Base-by-base conservation (phyloP, 345 rosid species). In the Xanthoceras sorbifolium region DNA sequence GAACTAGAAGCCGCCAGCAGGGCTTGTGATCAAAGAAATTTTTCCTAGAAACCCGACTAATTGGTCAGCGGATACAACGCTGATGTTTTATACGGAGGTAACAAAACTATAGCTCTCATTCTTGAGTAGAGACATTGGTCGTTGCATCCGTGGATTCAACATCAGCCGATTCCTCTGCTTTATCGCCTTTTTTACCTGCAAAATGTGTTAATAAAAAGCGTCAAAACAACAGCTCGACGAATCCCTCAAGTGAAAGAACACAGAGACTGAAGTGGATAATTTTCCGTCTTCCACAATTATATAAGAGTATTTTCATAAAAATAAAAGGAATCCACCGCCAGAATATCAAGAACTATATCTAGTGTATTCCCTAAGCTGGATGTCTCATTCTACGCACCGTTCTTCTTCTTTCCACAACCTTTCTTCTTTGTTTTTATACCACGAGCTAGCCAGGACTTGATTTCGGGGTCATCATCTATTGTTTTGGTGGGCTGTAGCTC, bases 381-480 rank as follows among this genome's bases (percentile, higher is more conserved):
- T 36, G 4, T 36, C 40, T 3, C 40, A 9, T 46, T 46, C 3
- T 1, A 46, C 14, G 71, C 78, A 90, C 98, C 98, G 88, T 97
- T 94, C 91, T 97, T 97, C 89, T 91, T 96, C 89, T 91, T 94
- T 73, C 97, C 98, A 69, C 97, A 82, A 97, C 97, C 97, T 50
- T 89, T 90, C 88, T 94, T 97, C 90, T 97, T 97, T 64, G 94
- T 89, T 77, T 92, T 97, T 55, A 86, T 87, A 44, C 93, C 97
- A 87, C 91, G 80, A 62, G 99, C 90, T 72, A 94, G 84, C 99
- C 98, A 97, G 2, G 92, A 96, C 82, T 92, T 94, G 86, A 97
- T 91, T 82, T 90, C 97, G 9, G 97, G 98, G 78, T 93, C 97
- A 50, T 11, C 9, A 6, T 92, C 99, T 14, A 90, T 32, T 12